Evolutionary conservation across 179 eudicot genomes (phyloP).

Genomic region (Amaranthus tricolor): DNA sequence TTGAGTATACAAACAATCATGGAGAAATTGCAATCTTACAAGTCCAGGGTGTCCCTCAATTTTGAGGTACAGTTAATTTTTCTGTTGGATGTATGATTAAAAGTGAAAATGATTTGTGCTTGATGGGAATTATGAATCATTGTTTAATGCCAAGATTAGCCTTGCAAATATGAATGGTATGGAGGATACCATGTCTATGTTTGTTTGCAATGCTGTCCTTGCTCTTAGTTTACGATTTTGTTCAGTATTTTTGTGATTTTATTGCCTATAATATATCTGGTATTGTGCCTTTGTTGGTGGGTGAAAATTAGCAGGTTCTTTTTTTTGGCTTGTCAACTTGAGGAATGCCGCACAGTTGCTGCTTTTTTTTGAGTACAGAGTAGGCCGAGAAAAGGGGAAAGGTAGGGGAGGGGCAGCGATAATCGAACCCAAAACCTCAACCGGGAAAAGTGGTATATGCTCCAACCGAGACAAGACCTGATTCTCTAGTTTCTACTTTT

Average conservation of each 20-base stretch:
- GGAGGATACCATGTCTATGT: background rate
- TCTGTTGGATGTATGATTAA: background rate
- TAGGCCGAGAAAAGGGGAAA: no score
- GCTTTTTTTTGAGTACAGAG: background rate
- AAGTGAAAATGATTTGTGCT: background rate
- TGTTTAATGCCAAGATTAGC: background rate
- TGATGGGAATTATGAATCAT: background rate
- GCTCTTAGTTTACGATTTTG: background rate
- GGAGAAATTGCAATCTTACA: conserved; percentile 93
- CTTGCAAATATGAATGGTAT: background rate
- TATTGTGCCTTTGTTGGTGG: background rate
- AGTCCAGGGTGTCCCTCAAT: conserved; percentile 68
- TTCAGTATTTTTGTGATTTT: background rate
- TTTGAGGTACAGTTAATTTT: conserved; percentile 59
- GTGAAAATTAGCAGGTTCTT: background rate
- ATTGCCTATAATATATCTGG: background rate
- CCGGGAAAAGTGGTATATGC: no score
- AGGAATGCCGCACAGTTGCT: background rate
- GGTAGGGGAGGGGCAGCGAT: no score
- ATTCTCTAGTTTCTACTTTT: no score
- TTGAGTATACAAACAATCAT: conserved; percentile 70
- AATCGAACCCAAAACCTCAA: no score
- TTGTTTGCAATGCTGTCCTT: background rate
- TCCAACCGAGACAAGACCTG: no score
- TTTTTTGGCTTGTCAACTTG: background rate